These are phyloP conservation scores for Rheum nobile DNA, from an alignment of 148 eudicot genomes.

Conservation along the genomic window DNA sequence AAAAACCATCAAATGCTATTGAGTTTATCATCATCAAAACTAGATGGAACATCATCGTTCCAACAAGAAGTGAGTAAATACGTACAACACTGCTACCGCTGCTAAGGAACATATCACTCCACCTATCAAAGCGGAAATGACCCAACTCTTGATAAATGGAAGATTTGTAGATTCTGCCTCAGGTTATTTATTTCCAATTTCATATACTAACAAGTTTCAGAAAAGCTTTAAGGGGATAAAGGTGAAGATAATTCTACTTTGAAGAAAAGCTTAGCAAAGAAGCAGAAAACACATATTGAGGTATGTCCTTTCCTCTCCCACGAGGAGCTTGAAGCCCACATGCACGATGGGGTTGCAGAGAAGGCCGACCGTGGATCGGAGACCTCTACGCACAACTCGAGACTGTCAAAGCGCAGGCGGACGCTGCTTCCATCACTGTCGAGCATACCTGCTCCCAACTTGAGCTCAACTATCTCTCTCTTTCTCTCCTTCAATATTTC, in stretches of 20 bases:
- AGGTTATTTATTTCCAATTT: constrained; percentile 18
- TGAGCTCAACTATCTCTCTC: constrained; percentile 69
- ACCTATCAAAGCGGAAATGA: constrained; percentile 38
- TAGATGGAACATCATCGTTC: no score
- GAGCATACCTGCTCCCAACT: constrained; percentile 84
- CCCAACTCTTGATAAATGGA: constrained; percentile 63
- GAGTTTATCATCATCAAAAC: no score
- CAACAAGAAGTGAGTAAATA: constrained; percentile 21
- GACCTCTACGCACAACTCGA: constrained; percentile 45
- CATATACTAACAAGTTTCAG: no score
- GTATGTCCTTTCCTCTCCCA: constrained; percentile 58
- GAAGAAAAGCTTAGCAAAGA: constrained; percentile 24
- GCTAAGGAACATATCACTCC: constrained; percentile 46
- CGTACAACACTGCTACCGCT: constrained; percentile 47
- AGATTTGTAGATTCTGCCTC: constrained; percentile 59
- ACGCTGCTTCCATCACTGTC: constrained; percentile 73
- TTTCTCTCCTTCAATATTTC: constrained; percentile 51
- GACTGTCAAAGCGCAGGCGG: constrained; percentile 69
- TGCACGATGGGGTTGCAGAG: constrained; percentile 56
- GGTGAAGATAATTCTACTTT: constrained; percentile 19
- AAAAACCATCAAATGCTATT: no score
- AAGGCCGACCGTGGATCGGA: constrained; percentile 68
- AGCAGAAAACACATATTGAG: constrained; percentile 45
- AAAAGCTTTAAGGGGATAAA: constrained; percentile 20
- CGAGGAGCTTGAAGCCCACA: constrained; percentile 47